A percentile compares a stretch with the other conserved stretches of the same genome.
phyloP scores from a whole-genome alignment of 2,329 filamentous ascomycete genomes.

The Rhexocercosporidium sp. region DNA sequence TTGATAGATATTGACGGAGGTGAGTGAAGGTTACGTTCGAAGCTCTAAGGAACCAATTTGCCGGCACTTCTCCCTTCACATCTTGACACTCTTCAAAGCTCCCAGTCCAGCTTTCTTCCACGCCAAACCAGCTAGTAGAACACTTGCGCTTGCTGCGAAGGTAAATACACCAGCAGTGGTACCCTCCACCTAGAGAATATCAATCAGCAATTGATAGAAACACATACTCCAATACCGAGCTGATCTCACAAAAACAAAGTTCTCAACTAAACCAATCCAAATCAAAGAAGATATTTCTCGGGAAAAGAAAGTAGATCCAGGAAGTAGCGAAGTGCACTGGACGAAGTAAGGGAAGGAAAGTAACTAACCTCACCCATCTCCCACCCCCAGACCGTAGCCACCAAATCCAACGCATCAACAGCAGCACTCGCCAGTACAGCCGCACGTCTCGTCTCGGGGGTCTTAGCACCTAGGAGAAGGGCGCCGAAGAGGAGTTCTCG shows the following conservation, averaged over 20 bases:
- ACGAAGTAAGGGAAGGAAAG: neutral
- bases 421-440: conserved; percentile 17
- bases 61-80: neutral
- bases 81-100: neutral
- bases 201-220: neutral
- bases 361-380: neutral
- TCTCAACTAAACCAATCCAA: neutral
- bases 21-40: neutral
- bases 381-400: conserved; percentile 2
- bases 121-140: neutral
- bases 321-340: neutral
- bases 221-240: too few species aligned
- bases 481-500: conserved; percentile 17
- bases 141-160: neutral
- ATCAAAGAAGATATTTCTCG: neutral
- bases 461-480: conserved; percentile 16
- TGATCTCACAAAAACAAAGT: neutral
- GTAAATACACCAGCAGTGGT: neutral
- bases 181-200: neutral
- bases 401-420: conserved; percentile 13
- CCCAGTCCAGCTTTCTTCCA: conserved; percentile 6
- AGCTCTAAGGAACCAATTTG: neutral
- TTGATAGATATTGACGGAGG: neutral
- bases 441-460: conserved; percentile 8
- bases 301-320: neutral